Conservation (phyloP, 1,139 yeast species). For the Debaryomyces fabryi region DNA sequence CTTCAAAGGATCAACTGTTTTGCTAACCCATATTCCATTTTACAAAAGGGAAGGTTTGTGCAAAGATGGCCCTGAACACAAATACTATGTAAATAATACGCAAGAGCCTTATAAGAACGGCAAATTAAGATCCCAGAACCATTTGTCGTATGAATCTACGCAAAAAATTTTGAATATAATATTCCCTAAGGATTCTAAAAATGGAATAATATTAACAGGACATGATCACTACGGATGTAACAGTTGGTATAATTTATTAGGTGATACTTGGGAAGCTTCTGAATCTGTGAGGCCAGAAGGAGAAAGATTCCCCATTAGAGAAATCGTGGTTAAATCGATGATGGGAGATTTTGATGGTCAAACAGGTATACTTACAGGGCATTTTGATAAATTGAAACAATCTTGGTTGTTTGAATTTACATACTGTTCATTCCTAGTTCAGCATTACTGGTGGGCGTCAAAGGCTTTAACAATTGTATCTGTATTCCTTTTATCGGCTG, state of each 20-base stretch:
- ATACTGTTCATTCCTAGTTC: conserved; percentile 82
- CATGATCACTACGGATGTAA: conserved; percentile 98
- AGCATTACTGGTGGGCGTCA: conserved; percentile 95
- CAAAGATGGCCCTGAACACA: conserved; percentile 75
- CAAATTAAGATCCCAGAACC: conserved; percentile 83
- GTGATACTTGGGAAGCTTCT: conserved; percentile 63
- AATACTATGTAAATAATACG: conserved; percentile 60
- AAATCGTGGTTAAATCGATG: conserved; percentile 85
- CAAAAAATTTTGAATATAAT: conserved; percentile 68
- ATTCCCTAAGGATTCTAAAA: conserved; percentile 61
- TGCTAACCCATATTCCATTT: conserved; percentile 89
- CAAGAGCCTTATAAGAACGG: conserved; percentile 71
- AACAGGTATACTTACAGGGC: conserved; percentile 81
- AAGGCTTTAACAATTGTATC: conserved; percentile 57
- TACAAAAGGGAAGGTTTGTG: conserved; percentile 81
- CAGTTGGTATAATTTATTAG: conserved; percentile 52
- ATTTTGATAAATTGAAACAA: conserved; percentile 36
- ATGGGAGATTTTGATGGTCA: conserved; percentile 97
- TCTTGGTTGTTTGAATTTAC: conserved; percentile 70
- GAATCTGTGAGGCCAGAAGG: conserved; percentile 27
- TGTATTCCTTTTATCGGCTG: conserved; percentile 39
- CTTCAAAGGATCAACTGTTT: conserved; percentile 77
- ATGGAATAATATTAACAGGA: conserved; percentile 86
- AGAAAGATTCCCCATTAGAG: conserved; percentile 53
- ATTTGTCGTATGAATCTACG: conserved; percentile 65